Conservation (phyloP, 1,284 basidiomycete species). For the Salmacisia buchloeana region DNA sequence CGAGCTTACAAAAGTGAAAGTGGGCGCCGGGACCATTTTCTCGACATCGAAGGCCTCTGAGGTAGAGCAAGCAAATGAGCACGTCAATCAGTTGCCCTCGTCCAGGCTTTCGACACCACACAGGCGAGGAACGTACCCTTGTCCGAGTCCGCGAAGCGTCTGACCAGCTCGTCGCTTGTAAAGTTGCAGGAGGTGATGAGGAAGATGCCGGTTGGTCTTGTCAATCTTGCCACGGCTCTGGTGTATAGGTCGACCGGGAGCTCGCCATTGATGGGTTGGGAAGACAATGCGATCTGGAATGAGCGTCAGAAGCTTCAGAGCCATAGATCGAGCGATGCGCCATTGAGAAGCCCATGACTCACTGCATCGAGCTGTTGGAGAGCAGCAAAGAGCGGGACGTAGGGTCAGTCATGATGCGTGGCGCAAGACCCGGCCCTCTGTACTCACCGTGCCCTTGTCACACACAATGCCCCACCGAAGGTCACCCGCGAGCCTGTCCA, state of each 20-base stretch:
- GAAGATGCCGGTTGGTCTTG: slow-evolving; percentile 67
- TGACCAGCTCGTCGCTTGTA: slow-evolving; percentile 70
- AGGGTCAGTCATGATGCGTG: neutral
- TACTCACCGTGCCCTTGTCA: slow-evolving; percentile 47
- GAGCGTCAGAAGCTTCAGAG: neutral
- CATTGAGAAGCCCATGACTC: neutral
- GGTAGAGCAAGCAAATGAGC: too few species aligned
- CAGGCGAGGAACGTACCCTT: neutral
- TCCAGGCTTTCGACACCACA: too few species aligned
- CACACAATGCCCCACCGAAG: slow-evolving; percentile 49
- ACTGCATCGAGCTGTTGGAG: slow-evolving; percentile 71
- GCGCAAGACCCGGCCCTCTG: neutral
- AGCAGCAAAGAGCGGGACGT: neutral
- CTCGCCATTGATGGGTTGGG: slow-evolving; percentile 59
- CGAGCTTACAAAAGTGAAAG: slow-evolving; percentile 34
- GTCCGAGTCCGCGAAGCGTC: slow-evolving; percentile 55
- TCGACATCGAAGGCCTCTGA: slow-evolving; percentile 22
- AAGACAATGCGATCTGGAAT: slow-evolving; percentile 63
- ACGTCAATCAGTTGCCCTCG: too few species aligned
- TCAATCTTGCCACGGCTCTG: slow-evolving; percentile 58
- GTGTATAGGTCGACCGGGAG: slow-evolving; percentile 65
- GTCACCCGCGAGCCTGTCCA: slow-evolving; percentile 13
- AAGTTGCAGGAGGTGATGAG: slow-evolving; percentile 82
- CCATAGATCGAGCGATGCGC: neutral
- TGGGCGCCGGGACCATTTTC: slow-evolving; percentile 35